phyloP scores from a whole-genome alignment of 78 protist genomes.

The Bigelowiella natans region DNA sequence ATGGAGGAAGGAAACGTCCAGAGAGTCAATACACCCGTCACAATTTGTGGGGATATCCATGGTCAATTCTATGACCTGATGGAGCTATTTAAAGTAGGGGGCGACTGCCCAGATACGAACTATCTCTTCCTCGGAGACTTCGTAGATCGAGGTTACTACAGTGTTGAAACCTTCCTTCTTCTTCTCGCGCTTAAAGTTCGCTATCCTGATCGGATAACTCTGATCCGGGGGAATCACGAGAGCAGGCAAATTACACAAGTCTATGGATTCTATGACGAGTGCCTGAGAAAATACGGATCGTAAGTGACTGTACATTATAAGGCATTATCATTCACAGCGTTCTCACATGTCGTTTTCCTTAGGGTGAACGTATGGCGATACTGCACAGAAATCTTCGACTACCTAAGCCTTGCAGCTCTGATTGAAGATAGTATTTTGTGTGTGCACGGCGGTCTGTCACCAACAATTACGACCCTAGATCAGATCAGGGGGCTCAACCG shows the following conservation, averaged over 20 bases:
- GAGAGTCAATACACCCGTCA: slow-evolving; percentile 88
- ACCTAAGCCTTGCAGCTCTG: slow-evolving; percentile 83
- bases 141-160: slow-evolving; percentile 97
- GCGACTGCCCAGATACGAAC: slow-evolving; percentile 87
- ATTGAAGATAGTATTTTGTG: slow-evolving; percentile 77
- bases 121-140: slow-evolving; percentile 96
- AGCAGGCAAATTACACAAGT: slow-evolving; percentile 53
- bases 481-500: slow-evolving; percentile 91
- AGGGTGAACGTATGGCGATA: slow-evolving; percentile 62
- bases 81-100: slow-evolving; percentile 92
- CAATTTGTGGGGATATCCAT: slow-evolving; percentile 99
- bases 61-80: slow-evolving; percentile 97
- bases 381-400: slow-evolving; percentile 96
- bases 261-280: slow-evolving; percentile 99
- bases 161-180: slow-evolving; percentile 90
- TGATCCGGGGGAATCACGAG: slow-evolving; percentile 99
- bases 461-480: slow-evolving; percentile 78
- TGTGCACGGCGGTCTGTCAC: slow-evolving; percentile 99
- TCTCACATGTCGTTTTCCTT: neutral
- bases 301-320: slow-evolving; percentile 38
- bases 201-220: slow-evolving; percentile 53
- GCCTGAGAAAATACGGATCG: slow-evolving; percentile 91
- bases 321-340: neutral
- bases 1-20: slow-evolving; percentile 94
- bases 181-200: slow-evolving; percentile 89